Conservation (phyloP, 2,329 filamentous ascomycete species). For the Aspergillus sp. region DNA sequence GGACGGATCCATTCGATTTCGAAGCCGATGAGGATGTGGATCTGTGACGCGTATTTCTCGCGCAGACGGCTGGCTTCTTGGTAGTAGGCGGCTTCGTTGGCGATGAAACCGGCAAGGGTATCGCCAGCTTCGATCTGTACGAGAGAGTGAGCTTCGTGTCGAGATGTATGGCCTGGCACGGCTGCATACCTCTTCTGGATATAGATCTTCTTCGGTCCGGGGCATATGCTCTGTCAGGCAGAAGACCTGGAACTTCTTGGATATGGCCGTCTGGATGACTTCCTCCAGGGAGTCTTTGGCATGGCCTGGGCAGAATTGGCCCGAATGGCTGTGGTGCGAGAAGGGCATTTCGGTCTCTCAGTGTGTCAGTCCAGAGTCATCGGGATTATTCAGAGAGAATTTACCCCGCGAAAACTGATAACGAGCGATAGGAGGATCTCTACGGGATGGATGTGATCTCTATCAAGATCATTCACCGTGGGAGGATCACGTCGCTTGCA, state of each 20-base stretch:
- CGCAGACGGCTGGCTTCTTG: slow-evolving; percentile 66
- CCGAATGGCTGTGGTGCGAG: slow-evolving; percentile 96
- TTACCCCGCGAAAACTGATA: too few relatives aligned
- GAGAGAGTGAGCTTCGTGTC: too few relatives aligned
- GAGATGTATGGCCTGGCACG: too few relatives aligned
- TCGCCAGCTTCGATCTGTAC: slow-evolving; percentile 23
- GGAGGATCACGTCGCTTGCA: too few relatives aligned
- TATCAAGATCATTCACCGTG: too few relatives aligned
- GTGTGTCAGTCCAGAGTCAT: too few relatives aligned
- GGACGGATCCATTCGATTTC: slow-evolving; percentile 88
- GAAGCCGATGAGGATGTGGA: slow-evolving; percentile 79
- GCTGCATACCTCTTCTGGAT: slow-evolving; percentile 70
- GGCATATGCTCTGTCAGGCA: slow-evolving; percentile 95
- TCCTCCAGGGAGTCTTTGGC: slow-evolving; percentile 78
- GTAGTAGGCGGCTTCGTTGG: slow-evolving; percentile 57
- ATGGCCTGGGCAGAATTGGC: slow-evolving; percentile 90
- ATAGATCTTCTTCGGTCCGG: slow-evolving; percentile 68
- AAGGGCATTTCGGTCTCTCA: slow-evolving; percentile 62
- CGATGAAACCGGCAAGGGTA: slow-evolving; percentile 32
- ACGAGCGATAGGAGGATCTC: too few relatives aligned
- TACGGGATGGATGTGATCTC: too few relatives aligned
- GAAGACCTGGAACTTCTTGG: slow-evolving; percentile 70
- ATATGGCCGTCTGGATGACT: slow-evolving; percentile 70
- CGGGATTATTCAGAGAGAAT: too few relatives aligned
- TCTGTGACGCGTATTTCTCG: slow-evolving; percentile 57